These are phyloP conservation scores for Lithospermum erythrorhizon DNA, from an alignment of 257 asterid genomes.

Conservation along the genomic window DNA sequence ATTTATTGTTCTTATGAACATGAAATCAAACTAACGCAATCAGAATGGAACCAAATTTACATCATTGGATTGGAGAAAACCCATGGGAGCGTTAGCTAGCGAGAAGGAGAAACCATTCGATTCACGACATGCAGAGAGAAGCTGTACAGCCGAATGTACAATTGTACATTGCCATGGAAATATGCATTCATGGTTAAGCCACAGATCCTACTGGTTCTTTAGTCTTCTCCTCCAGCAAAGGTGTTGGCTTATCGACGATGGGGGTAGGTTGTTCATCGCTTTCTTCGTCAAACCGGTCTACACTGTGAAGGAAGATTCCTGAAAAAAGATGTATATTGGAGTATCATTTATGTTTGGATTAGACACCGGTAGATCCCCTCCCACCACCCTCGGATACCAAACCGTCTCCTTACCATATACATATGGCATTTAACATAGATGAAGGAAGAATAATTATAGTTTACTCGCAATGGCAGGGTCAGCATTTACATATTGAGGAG, in stretches of 20 bases:
- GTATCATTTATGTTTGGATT: too few relatives aligned
- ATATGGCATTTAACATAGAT: background rate
- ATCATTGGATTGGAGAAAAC: too few relatives aligned
- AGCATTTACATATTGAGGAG: background rate
- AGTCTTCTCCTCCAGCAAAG: slow-evolving; percentile 52
- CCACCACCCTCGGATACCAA: background rate
- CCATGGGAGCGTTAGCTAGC: too few relatives aligned
- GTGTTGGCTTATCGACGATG: slow-evolving; percentile 31
- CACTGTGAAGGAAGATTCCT: slow-evolving; percentile 65
- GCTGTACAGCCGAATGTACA: background rate
- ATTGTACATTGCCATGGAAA: background rate
- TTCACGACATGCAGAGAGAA: too few relatives aligned
- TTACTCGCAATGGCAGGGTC: background rate
- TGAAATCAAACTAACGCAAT: too few relatives aligned
- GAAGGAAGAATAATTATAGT: background rate
- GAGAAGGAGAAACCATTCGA: too few relatives aligned
- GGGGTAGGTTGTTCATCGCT: slow-evolving; percentile 22
- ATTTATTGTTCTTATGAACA: too few relatives aligned
- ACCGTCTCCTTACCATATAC: background rate
- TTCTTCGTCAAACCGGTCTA: slow-evolving; percentile 67
- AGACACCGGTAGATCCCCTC: background rate
- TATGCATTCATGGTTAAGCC: slow-evolving; percentile 1
- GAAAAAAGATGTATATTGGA: slow-evolving; percentile 4
- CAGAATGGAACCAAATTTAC: too few relatives aligned
- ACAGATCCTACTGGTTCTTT: slow-evolving; percentile 18